Percentiles rank a stretch among this genome's conserved stretches.
Conservation (phyloP, 345 rosid species). For the Bruguiera parviflora region DNA sequence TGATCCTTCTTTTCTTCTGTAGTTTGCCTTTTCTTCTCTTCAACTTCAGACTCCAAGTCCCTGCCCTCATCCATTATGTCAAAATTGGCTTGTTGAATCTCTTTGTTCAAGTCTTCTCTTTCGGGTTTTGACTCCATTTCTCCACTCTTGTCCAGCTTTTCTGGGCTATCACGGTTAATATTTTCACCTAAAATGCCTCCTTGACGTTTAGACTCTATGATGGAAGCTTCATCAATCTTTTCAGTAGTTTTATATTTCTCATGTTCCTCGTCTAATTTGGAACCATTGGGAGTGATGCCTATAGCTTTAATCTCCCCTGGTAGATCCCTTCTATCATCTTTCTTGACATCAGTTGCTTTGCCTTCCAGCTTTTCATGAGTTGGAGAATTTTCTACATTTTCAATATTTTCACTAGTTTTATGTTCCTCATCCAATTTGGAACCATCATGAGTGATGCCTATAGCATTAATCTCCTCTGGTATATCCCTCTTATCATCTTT, state of each 20-base stretch:
- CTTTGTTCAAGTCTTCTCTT: constrained; percentile 16
- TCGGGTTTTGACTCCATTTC: constrained; percentile 14
- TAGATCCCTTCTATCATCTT: too few relatives aligned
- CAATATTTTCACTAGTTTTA: constrained; percentile 14
- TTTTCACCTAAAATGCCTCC: constrained; percentile 4
- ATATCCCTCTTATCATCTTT: constrained; percentile 22
- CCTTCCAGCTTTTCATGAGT: too few relatives aligned
- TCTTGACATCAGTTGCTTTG: too few relatives aligned
- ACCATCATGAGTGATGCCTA: constrained; percentile 18
- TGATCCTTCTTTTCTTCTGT: constrained; percentile 33
- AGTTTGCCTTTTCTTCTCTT: constrained; percentile 25
- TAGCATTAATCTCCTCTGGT: constrained; percentile 24
- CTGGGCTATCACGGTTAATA: constrained; percentile 6
- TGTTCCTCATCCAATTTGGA: constrained; percentile 21
- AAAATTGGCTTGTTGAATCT: constrained; percentile 16
- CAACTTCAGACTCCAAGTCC: constrained; percentile 22
- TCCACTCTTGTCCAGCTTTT: constrained; percentile 10
- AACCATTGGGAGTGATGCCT: constrained; percentile 19
- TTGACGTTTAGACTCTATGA: background rate
- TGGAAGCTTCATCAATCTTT: constrained; percentile 9
- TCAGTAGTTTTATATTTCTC: constrained; percentile 14
- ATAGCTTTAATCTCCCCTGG: constrained; percentile 20
- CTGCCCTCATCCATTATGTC: constrained; percentile 18
- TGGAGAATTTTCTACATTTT: background rate
- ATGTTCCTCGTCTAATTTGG: constrained; percentile 21